Evolutionary conservation across 768 basidiomycete species (phyloP), one percentile per base, ranked within the genome.

Genomic region (Leucocoprinus leucothites): DNA sequence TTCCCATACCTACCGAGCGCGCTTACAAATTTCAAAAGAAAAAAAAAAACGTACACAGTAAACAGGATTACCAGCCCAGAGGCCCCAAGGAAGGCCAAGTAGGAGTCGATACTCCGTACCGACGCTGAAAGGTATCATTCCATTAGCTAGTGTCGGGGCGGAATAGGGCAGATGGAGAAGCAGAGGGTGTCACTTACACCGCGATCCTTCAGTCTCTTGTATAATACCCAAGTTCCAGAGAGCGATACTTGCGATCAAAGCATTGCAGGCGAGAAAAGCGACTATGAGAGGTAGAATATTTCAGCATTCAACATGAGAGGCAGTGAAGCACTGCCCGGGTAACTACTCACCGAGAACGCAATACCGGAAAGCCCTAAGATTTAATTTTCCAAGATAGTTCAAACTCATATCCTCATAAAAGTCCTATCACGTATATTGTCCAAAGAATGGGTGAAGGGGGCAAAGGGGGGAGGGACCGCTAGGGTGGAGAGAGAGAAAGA

Each of bases 151-250:
- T n/a, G 16, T 31, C 5, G 31, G 31, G 31, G 11, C 11, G 31
- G 11, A 31, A 31, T 11, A 31, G 31, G 31, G 31, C 31, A 31
- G 31, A 5, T 36, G 58, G 50, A 57, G 49, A 50, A 51, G 11
- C 38, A 31, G 43, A 13, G 13, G 38, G 31, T 18, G 46, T 16
- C 8, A 48, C 56, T 21, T 47, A 58, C 60, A 46, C 22, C 34
- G 22, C 14, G 48, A 19, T 31, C 21, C 19, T 25, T 24, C 31
- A 26, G 35, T 21, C 7, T 24, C 52, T 9, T 71, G 67, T 43
- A 76, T 68, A 59, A 87, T 69, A 60, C 80, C 80, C 42, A 80
- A 64, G 67, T 89, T 87, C 87, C 87, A 89, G 18, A 85, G 82
- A 53, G 86, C 82, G 26, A 82, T 75, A 61, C 81, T 84, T 57